Base-by-base conservation (phyloP, 2,329 filamentous ascomycete species). In the Fusarium falciforme region DNA sequence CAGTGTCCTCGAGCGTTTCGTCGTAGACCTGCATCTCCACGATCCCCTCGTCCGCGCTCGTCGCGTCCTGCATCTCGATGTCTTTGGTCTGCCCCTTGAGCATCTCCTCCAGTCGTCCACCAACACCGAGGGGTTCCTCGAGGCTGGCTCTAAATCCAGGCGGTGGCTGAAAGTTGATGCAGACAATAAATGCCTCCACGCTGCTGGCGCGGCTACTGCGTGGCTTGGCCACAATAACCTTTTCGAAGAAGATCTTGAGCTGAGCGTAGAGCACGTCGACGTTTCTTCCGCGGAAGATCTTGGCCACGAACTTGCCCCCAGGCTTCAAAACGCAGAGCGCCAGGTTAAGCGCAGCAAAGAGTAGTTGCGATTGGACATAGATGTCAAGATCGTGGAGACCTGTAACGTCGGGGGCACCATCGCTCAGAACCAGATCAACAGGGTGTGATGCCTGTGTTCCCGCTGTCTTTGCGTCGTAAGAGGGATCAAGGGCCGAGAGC, bases 301-400 rank as follows among this genome's bases (percentile, higher is more conserved):
- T 99, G 68, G 96, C 96, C 9, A 99, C 96, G 78, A 99, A 99
- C 79, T 94, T 97, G 72, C 96, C 96, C 49, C 96, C 96, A 0
- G 95, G 95, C 68, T 93, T 93, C 25, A 99, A 89, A 14, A 99
- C 95, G 80, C 96, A 97, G 14, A 98, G 90, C 0, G 96, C 95
- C 4, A 99, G 90, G 82, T 98, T 98, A 22, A 99, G 89, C 0
- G 96, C 96, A 0, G 96, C 94, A 83, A 97, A 98, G 59, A 99
- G 92, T 10, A 99, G 89, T 83, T 98, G 96, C 10, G 94, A 95
- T 84, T 99, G 96, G 20, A 99, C 94, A 83, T 99, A 99, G 76
- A 98, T 98, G 83, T 99, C 96, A 38, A 99, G 90, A 82, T 99
- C 96, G 82, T 99, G 96, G 1, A 99, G 88, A 22, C 96, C 96